Evolutionary conservation across 495 filamentous ascomycete genomes (phyloP), one percentile per base, ranked within the genome.

Genomic region (Pyrenula aspistea): DNA sequence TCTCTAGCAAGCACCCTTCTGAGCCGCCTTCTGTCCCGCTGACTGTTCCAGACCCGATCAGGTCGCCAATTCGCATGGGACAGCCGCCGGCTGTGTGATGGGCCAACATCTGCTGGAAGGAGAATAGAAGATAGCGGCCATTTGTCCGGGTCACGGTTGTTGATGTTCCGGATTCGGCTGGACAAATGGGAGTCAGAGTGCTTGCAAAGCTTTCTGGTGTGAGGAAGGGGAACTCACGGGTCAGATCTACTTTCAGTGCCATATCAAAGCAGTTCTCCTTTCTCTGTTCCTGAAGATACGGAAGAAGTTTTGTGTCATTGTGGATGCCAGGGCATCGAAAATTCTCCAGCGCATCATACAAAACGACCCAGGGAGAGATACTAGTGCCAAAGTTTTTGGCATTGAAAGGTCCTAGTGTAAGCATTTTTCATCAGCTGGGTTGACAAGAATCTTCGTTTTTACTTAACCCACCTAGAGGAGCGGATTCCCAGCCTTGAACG

Each of bases 301-400:
- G 80, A 36, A 89, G 80, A 3, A 89, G 56, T 47, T 76, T 69
- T 1, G 80, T 79, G 59, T 80, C 72, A 62, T 88, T 86, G 65
- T 83, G 76, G 4, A 91, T 67, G 1, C 77, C 81, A n/a, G 67
- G 60, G 1, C 70, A 64, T n/a, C 74, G 68, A 68, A 86, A 86
- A 1, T 86, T 85, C 68, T 88, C 87, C 25, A 96, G 71, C 12
- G 92, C 91, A 62, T 95, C 90, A 12, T 85, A 71, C 2, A 93
- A 71, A 12, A 97, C 88, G 0, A 97, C 85, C 92, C 92, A 97
- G 0, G 90, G 79, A 55, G 83, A 88, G 58, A 96, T 87, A 1
- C 81, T 87, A 0, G 90, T 93, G n/a, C 83, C 89, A 68, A 96
- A 95, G 68, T 93, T 95, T 78, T 97, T 97, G 3, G 82, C 75